A percentile compares a stretch with the other conserved stretches of the same genome.
Evolutionary conservation across 1,139 yeast genomes (phyloP).

Genomic region (Wickerhamiella pararugosa): DNA sequence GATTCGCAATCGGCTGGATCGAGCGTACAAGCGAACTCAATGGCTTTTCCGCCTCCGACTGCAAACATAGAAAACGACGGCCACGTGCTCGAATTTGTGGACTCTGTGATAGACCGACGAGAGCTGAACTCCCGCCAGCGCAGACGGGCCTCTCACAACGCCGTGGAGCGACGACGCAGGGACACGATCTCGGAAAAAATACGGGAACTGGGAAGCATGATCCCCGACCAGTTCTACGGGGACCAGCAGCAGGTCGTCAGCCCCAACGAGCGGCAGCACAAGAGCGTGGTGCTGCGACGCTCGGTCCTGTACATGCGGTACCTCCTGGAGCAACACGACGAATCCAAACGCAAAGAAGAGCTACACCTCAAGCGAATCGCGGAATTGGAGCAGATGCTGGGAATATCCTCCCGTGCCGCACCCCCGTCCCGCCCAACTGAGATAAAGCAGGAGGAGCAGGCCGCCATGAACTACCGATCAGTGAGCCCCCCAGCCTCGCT

Average conservation of each 20-base stretch:
- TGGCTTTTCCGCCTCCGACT: too few species aligned
- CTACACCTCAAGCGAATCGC: too few species aligned
- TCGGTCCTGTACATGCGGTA: slow-evolving; percentile 71
- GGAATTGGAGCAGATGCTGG: too few species aligned
- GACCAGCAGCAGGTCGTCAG: slow-evolving; percentile 14
- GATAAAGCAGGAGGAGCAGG: background rate
- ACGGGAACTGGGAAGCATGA: slow-evolving; percentile 56
- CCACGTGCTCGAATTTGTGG: background rate
- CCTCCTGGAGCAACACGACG: slow-evolving; percentile 60
- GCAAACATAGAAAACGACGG: too few species aligned
- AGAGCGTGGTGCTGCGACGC: slow-evolving; percentile 76
- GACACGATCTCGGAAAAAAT: slow-evolving; percentile 85
- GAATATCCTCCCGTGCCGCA: too few species aligned
- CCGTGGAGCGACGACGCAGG: slow-evolving; percentile 51
- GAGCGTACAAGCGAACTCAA: too few species aligned
- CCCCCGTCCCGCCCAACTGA: background rate
- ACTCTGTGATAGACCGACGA: background rate
- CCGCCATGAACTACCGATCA: background rate
- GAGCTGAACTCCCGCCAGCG: slow-evolving; percentile 13
- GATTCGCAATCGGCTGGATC: too few species aligned
- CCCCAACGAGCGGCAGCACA: slow-evolving; percentile 87
- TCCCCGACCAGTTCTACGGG: slow-evolving; percentile 45
- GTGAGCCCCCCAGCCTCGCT: background rate
- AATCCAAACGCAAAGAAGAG: too few species aligned
- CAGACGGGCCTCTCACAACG: slow-evolving; percentile 31